Percentiles rank a stretch among this genome's conserved stretches.
phyloP scores from a whole-genome alignment of 805 yeast genomes.

The Lipomyces starkeyi region DNA sequence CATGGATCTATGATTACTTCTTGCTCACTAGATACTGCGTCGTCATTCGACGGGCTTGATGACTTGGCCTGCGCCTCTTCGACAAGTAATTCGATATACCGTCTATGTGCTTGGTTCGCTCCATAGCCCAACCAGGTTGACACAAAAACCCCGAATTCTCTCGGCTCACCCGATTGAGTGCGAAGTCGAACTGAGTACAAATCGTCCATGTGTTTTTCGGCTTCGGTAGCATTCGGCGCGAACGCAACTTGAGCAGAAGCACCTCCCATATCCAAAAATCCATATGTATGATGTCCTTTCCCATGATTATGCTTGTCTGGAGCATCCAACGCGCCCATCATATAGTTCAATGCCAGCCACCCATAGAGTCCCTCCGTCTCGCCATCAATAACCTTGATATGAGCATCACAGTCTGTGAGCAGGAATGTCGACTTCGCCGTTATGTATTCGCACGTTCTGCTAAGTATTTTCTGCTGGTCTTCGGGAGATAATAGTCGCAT shows the following conservation, averaged over 20 bases:
- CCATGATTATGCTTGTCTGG: slow-evolving; percentile 43
- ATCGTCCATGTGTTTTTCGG: slow-evolving; percentile 72
- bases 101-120: slow-evolving; percentile 86
- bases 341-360: slow-evolving; percentile 89
- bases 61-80: slow-evolving; percentile 10
- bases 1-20: slow-evolving; percentile 47
- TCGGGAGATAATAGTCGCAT: slow-evolving; percentile 75
- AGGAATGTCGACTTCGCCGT: slow-evolving; percentile 61
- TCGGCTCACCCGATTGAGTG: slow-evolving; percentile 70
- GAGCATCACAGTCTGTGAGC: slow-evolving; percentile 64
- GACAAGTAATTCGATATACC: slow-evolving; percentile 57
- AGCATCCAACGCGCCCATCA: slow-evolving; percentile 67
- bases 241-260: slow-evolving; percentile 97
- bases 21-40: neutral
- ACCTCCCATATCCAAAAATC: slow-evolving; percentile 99
- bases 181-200: slow-evolving; percentile 69
- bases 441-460: slow-evolving; percentile 65
- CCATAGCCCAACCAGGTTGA: slow-evolving; percentile 98
- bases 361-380: slow-evolving; percentile 95
- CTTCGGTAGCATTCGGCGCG: slow-evolving; percentile 72
- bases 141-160: slow-evolving; percentile 85
- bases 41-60: slow-evolving; percentile 27
- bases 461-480: slow-evolving; percentile 60
- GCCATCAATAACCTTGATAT: slow-evolving; percentile 88
- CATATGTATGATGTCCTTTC: slow-evolving; percentile 63